Percentiles rank a stretch among this genome's conserved stretches.
Evolutionary conservation across 2,329 filamentous ascomycete genomes (phyloP).

Genomic region (Dothistroma pini): DNA sequence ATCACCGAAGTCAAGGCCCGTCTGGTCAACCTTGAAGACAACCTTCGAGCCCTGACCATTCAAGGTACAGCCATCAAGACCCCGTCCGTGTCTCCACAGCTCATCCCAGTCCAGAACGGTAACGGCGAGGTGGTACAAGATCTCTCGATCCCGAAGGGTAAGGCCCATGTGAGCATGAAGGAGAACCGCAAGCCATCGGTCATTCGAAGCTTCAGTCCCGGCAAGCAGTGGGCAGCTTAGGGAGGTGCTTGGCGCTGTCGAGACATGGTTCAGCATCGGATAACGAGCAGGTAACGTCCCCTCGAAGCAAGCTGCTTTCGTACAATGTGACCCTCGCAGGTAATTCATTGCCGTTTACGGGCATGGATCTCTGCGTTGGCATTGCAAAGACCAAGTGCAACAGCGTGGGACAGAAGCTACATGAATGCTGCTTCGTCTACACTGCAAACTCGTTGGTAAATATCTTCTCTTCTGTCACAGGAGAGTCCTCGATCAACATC

Average conservation of each 20-base stretch:
- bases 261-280: background rate
- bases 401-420: background rate
- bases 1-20: conserved; percentile 15
- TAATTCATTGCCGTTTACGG: background rate
- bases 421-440: background rate
- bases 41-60: conserved; percentile 23
- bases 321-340: too few relatives aligned
- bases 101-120: conserved; percentile 17
- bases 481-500: conserved; percentile 7
- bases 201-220: conserved; percentile 16
- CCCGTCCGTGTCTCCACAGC: conserved; percentile 11
- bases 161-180: conserved; percentile 9
- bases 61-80: conserved; percentile 6
- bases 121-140: conserved; percentile 20
- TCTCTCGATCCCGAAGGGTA: conserved; percentile 26
- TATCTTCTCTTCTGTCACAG: conserved; percentile 12
- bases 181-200: conserved; percentile 2
- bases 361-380: background rate
- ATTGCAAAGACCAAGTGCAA: background rate
- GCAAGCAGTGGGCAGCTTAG: conserved; percentile 17
- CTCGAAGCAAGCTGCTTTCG: background rate
- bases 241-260: conserved; percentile 10
- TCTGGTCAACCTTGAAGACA: conserved; percentile 21
- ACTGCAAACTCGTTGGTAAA: conserved; percentile 16
- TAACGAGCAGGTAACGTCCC: background rate